A percentile compares a stretch with the other conserved stretches of the same genome.
These are phyloP conservation scores for Mortierella sp. DNA, from an alignment of 371 early-diverging fungal species.

Conservation along the genomic window DNA sequence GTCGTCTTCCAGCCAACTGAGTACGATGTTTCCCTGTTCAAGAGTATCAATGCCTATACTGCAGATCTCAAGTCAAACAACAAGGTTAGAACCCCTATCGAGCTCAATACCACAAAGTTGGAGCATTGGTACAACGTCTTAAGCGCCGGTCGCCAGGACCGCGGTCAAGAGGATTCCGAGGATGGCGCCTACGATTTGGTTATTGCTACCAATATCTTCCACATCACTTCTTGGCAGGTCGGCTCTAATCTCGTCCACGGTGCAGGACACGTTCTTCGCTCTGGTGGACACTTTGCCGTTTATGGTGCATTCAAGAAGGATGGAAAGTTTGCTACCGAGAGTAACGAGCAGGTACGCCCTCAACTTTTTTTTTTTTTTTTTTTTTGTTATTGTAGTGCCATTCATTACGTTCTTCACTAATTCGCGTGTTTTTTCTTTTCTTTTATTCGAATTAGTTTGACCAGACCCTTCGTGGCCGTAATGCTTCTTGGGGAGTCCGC, in stretches of 20 bases:
- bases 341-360: constrained; percentile 26
- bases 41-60: constrained; percentile 22
- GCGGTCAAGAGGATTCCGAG: no score
- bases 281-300: constrained; percentile 19
- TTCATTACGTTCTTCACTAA: not conserved
- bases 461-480: constrained; percentile 13
- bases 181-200: constrained; percentile 16
- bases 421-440: not conserved
- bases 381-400: no score
- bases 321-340: constrained; percentile 25
- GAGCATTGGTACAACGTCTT: constrained; percentile 19
- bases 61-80: constrained; percentile 5
- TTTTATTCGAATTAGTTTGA: constrained; percentile 14
- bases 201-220: constrained; percentile 34
- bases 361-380: not conserved
- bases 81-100: constrained; percentile 9
- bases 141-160: not conserved
- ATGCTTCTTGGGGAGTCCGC: constrained; percentile 32
- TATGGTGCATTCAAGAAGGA: constrained; percentile 31
- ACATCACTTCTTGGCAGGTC: constrained; percentile 30
- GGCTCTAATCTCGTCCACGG: constrained; percentile 10
- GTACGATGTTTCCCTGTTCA: constrained; percentile 23
- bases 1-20: constrained; percentile 29
- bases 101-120: constrained; percentile 20
- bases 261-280: constrained; percentile 14